These are phyloP conservation scores for Mycena floridula DNA, from an alignment of 768 basidiomycete genomes.

Conservation along the genomic window DNA sequence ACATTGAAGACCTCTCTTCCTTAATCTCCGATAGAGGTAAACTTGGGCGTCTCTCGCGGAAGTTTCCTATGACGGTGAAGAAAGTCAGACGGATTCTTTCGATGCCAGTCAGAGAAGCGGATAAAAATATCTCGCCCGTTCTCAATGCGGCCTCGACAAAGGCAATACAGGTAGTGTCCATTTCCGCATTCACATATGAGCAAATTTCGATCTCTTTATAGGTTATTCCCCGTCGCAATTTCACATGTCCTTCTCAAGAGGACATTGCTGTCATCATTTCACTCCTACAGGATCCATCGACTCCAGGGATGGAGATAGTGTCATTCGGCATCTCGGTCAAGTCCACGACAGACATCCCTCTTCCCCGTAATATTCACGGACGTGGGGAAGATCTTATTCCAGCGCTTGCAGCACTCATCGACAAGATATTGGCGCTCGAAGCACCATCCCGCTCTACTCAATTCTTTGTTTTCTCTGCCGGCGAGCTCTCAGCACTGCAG, in stretches of 20 bases:
- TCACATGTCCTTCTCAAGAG: conserved; percentile 36
- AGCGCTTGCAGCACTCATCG: conserved; percentile 28
- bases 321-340: conserved; percentile 30
- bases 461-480: conserved; percentile 41
- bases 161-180: no score
- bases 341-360: conserved; percentile 12
- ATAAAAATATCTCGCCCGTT: conserved; percentile 22
- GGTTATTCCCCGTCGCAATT: conserved; percentile 37
- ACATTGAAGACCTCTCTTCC: conserved; percentile 43
- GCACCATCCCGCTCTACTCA: conserved; percentile 26
- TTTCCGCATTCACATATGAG: no score
- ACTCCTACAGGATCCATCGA: conserved; percentile 34
- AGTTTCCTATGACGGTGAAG: conserved; percentile 31
- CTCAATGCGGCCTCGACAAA: conserved; percentile 36
- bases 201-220: conserved; percentile 10
- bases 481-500: conserved; percentile 34
- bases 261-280: conserved; percentile 41
- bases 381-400: conserved; percentile 26
- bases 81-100: conserved; percentile 34
- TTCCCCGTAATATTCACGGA: conserved; percentile 18
- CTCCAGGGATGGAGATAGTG: conserved; percentile 22
- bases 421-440: conserved; percentile 21
- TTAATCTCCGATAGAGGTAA: conserved; percentile 22
- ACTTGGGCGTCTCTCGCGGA: conserved; percentile 21
- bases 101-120: conserved; percentile 20